phyloP scores from a whole-genome alignment of 352 stramenopile genomes.

The Pythium phragmiticola region DNA sequence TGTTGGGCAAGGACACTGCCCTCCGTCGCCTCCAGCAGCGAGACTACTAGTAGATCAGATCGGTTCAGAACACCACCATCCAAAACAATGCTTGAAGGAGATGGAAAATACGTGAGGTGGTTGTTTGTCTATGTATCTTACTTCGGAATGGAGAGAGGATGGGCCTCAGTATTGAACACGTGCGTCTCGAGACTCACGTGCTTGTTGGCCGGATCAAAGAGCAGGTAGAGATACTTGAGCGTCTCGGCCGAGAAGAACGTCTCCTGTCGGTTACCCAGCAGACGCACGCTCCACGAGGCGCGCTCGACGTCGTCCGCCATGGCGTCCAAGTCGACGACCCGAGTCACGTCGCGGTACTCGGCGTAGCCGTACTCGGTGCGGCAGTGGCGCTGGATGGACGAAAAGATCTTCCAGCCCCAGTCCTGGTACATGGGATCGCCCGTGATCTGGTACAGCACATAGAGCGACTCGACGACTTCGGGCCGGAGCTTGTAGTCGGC shows the following conservation, averaged over 20 bases:
- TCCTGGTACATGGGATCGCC: constrained; percentile 94
- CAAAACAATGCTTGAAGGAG: constrained; percentile 1
- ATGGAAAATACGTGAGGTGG: background rate
- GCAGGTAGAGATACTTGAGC: constrained; percentile 98
- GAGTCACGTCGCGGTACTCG: constrained; percentile 46
- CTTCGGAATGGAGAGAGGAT: constrained; percentile 68
- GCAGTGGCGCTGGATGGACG: constrained; percentile 91
- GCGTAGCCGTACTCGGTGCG: constrained; percentile 91
- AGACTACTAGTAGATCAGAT: background rate
- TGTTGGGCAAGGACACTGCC: constrained; percentile 62
- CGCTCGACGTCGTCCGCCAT: constrained; percentile 9
- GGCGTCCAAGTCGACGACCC: constrained; percentile 5
- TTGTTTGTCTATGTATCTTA: background rate
- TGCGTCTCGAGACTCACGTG: constrained; percentile 89
- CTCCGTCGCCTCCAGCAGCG: constrained; percentile 34
- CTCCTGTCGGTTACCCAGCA: constrained; percentile 94
- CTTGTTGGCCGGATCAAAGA: constrained; percentile 74
- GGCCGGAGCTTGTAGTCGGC: constrained; percentile 94
- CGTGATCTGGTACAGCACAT: constrained; percentile 95
- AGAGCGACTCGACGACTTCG: constrained; percentile 96
- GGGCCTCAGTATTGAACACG: constrained; percentile 97
- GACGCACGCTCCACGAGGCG: constrained; percentile 10
- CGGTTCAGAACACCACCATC: no score
- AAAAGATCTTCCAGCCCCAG: constrained; percentile 95
- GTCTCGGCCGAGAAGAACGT: constrained; percentile 99